These are phyloP conservation scores for Cladorrhinum sp. DNA, from an alignment of 2,329 filamentous ascomycete genomes.

Conservation along the genomic window DNA sequence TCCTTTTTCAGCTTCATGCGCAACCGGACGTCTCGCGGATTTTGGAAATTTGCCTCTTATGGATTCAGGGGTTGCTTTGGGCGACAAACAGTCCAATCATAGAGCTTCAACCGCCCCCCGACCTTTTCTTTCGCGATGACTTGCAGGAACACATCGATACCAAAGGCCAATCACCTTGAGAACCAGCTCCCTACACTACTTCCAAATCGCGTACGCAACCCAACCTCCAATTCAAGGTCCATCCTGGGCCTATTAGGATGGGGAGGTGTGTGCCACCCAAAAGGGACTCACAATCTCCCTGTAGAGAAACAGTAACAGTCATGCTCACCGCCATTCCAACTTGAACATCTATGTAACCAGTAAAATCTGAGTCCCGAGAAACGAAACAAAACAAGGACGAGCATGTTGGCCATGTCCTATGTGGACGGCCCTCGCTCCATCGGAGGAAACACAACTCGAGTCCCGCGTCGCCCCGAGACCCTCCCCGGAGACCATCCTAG, in stretches of 20 bases:
- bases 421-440: neutral
- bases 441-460: neutral
- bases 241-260: neutral
- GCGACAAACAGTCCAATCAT: constrained; percentile 24
- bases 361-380: neutral
- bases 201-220: constrained; percentile 15
- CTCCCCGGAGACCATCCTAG: neutral
- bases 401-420: neutral
- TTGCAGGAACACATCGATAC: constrained; percentile 19
- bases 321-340: constrained; percentile 1
- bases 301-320: neutral
- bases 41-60: constrained; percentile 1
- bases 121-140: constrained; percentile 15
- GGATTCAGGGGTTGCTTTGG: constrained; percentile 17
- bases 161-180: neutral
- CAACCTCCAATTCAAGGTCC: neutral
- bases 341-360: neutral
- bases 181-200: constrained; percentile 16
- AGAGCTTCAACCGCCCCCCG: neutral
- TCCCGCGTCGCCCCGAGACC: neutral
- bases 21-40: neutral
- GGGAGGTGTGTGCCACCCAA: neutral
- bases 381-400: neutral
- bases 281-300: neutral
- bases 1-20: neutral